Evolutionary conservation across 352 stramenopile species (phyloP), one percentile per base, ranked within the genome.

Genomic region (Phytophthora ramorum): DNA sequence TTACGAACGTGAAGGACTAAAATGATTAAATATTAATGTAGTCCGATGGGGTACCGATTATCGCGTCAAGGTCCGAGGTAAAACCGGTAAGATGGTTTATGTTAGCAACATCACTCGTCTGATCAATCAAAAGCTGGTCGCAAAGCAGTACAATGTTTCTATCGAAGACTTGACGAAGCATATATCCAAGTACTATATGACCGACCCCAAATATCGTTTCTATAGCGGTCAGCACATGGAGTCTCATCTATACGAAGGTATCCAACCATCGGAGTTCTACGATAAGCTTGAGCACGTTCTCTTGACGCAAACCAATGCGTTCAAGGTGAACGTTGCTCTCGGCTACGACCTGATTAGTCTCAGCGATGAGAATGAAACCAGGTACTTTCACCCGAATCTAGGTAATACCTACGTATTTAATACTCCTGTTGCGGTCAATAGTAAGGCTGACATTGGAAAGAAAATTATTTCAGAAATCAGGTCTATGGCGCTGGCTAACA

Each of bases 321-420:
- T 40, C n/a, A 55, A 55, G 47, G 30, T 55, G 4, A 55, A 54
- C 32, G 24, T 48, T 48, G 47, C 47, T 43, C 47, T 54, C 3
- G 28, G 47, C 1, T 54, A 54, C n/a, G 28, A 54, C 20, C 32
- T 46, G 17, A 14, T 56, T 7, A 56, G 49, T 26, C n/a, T 17
- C 30, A 56, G 28, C 5, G 48, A 56, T 56, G 30, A n/a, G 32
- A 26, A 13, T 38, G 9, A n/a, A 40, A 43, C 47, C 50, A 4
- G 19, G 4, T 41, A 66, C 37, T 71, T 32, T 3, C 55, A 49
- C 30, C 22, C 43, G 7, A 45, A 50, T 35, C 35, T 54, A 2
- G 19, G 16, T 8, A 69, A 63, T 20, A 66, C 49, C 9, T 60
- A 28, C 17, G 35, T 62, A 24, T 71, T 71, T 24, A 41, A 61